phyloP scores from a whole-genome alignment of 2,329 filamentous ascomycete species.

The Dothideomycetes sp. region DNA sequence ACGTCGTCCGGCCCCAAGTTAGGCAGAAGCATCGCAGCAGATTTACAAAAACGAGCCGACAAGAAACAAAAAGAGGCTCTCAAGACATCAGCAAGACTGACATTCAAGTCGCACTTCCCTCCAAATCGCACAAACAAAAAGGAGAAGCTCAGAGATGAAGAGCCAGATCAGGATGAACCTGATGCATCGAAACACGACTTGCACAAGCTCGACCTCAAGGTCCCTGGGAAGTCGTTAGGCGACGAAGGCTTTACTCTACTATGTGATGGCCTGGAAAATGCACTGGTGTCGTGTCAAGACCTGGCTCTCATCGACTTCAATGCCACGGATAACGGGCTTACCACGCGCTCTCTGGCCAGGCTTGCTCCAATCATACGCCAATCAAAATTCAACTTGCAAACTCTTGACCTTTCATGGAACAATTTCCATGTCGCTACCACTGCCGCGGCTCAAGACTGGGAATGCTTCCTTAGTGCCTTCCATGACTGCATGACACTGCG shows the following conservation, averaged over 20 bases:
- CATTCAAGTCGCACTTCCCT: conserved; percentile 2
- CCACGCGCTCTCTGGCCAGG: conserved; percentile 26
- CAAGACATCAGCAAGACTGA: conserved; percentile 10
- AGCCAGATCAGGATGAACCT: conserved; percentile 7
- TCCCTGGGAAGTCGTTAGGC: conserved; percentile 33
- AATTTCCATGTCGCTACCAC: conserved; percentile 26
- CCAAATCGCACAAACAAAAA: conserved; percentile 5
- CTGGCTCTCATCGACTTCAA: conserved; percentile 36
- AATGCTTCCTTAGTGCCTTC: conserved; percentile 33
- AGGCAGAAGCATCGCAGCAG: conserved; percentile 33
- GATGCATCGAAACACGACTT: conserved; percentile 9
- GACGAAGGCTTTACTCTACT: conserved; percentile 34
- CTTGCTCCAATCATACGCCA: conserved; percentile 31
- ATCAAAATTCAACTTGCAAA: conserved; percentile 32
- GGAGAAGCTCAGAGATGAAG: conserved; percentile 2
- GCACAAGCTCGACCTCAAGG: conserved; percentile 32
- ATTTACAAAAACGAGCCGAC: conserved; percentile 25
- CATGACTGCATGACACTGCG: conserved; percentile 29
- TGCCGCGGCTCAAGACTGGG: conserved; percentile 29
- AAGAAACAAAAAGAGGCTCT: conserved; percentile 17
- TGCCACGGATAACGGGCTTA: conserved; percentile 34
- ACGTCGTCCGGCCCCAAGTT: conserved; percentile 34
- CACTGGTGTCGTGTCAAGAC: conserved; percentile 18
- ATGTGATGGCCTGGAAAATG: conserved; percentile 29
- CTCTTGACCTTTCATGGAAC: conserved; percentile 37